Evolutionary conservation across 2,329 filamentous ascomycete genomes (phyloP).

Genomic region (Mycocentrospora acerina): DNA sequence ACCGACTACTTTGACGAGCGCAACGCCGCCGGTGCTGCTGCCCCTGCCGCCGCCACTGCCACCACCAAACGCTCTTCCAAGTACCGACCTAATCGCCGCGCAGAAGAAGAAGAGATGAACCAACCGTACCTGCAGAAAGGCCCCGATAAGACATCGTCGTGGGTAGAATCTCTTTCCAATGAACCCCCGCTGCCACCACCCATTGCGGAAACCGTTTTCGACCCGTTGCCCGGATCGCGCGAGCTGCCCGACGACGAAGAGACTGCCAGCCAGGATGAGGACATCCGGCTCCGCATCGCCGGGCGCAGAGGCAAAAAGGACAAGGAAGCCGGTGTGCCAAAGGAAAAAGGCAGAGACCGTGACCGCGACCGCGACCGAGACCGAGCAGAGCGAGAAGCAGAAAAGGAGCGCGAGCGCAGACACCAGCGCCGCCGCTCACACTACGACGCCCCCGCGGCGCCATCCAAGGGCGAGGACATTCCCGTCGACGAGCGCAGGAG

Average conservation of each 20-base stretch:
- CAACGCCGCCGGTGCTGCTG: slow-evolving; percentile 37
- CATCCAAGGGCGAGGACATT: no score
- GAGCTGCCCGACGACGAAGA: slow-evolving; percentile 35
- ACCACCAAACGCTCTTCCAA: slow-evolving; percentile 6
- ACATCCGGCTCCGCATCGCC: slow-evolving; percentile 40
- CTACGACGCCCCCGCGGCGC: slow-evolving; percentile 3
- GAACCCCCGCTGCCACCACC: slow-evolving; percentile 51
- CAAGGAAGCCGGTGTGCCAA: slow-evolving; percentile 17
- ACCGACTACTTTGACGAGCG: slow-evolving; percentile 49
- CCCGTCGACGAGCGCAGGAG: no score
- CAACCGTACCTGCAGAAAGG: slow-evolving; percentile 39
- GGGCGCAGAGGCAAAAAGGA: slow-evolving; percentile 34
- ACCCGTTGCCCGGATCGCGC: slow-evolving; percentile 34
- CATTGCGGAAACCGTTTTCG: slow-evolving; percentile 50
- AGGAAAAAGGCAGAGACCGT: slow-evolving; percentile 19
- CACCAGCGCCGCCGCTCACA: no score
- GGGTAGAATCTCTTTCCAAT: slow-evolving; percentile 50
- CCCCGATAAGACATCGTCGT: slow-evolving; percentile 53
- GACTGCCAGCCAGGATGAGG: slow-evolving; percentile 41
- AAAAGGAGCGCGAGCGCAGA: slow-evolving; percentile 9
- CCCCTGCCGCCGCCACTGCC: slow-evolving; percentile 8
- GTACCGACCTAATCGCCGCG: slow-evolving; percentile 30
- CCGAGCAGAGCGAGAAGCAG: no score
- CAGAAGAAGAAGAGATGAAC: slow-evolving; percentile 32
- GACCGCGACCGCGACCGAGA: slow-evolving; percentile 30